Percentiles rank a stretch among this genome's conserved stretches.
phyloP scores from a whole-genome alignment of 2,329 filamentous ascomycete species.

The Pyrenophora graminea region DNA sequence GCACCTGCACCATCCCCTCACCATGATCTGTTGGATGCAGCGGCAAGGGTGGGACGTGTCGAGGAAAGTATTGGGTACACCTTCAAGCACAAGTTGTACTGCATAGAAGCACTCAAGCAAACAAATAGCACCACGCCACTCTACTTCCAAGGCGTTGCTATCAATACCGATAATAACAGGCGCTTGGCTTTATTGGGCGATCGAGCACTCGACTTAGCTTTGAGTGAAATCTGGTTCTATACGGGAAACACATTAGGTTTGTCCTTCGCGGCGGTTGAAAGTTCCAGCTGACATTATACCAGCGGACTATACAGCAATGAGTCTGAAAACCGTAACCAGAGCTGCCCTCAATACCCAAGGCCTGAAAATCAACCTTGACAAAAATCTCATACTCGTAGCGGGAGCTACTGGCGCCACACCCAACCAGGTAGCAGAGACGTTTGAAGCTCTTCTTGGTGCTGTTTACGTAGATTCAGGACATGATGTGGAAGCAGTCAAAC shows the following conservation, averaged over 20 bases:
- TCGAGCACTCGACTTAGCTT: slow-evolving; percentile 16
- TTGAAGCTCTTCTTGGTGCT: slow-evolving; percentile 32
- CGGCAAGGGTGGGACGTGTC: slow-evolving; percentile 17
- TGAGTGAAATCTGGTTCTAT: slow-evolving; percentile 25
- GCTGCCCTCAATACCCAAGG: slow-evolving; percentile 10
- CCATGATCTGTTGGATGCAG: slow-evolving; percentile 24
- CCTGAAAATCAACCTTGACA: slow-evolving; percentile 3
- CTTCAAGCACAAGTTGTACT: slow-evolving; percentile 25
- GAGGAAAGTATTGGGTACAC: slow-evolving; percentile 24
- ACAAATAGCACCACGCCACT: slow-evolving; percentile 10
- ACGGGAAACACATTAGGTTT: slow-evolving; percentile 14
- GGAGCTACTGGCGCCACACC: no score
- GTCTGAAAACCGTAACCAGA: slow-evolving; percentile 3
- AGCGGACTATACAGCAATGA: slow-evolving; percentile 14
- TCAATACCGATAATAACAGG: slow-evolving; percentile 17
- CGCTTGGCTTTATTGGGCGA: slow-evolving; percentile 32
- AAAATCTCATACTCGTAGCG: not conserved
- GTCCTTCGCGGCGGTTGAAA: not conserved
- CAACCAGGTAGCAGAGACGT: slow-evolving; percentile 21
- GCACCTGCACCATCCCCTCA: slow-evolving; percentile 4
- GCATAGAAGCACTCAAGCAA: slow-evolving; percentile 26
- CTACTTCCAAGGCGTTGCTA: slow-evolving; percentile 18
- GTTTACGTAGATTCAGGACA: slow-evolving; percentile 26
- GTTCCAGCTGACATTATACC: slow-evolving; percentile 1
- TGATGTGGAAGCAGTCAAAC: slow-evolving; percentile 10